A percentile compares a stretch with the other conserved stretches of the same genome.
Conservation (phyloP, 371 early-diverging fungal genomes). For the Apophysomyces sp. region DNA sequence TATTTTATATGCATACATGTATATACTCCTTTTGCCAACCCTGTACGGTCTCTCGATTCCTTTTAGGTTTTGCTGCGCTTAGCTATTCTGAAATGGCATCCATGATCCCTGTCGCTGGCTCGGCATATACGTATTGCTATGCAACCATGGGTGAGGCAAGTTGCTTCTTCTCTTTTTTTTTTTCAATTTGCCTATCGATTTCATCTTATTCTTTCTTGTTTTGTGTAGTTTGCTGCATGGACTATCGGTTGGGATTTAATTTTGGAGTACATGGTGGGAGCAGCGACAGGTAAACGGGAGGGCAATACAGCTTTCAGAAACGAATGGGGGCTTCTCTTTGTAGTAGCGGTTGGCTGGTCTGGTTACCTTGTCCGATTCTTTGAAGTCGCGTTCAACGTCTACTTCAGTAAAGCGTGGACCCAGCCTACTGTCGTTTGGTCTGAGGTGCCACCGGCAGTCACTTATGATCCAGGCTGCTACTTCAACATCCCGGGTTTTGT, state of each 20-base stretch:
- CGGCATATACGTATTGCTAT: constrained; percentile 78
- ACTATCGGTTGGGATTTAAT: constrained; percentile 82
- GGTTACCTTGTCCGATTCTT: constrained; percentile 70
- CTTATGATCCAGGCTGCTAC: constrained; percentile 44
- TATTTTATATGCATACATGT: background rate
- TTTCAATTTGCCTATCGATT: background rate
- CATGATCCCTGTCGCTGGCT: constrained; percentile 79
- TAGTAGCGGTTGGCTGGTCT: constrained; percentile 68
- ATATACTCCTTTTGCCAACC: too few species aligned
- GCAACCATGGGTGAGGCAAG: constrained; percentile 73
- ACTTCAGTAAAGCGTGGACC: constrained; percentile 46
- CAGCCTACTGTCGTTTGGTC: constrained; percentile 62
- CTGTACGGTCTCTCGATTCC: background rate
- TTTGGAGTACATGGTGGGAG: constrained; percentile 75
- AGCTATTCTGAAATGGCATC: constrained; percentile 81
- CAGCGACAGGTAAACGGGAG: constrained; percentile 53
- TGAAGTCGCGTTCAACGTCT: constrained; percentile 46
- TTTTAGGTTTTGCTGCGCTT: constrained; percentile 60
- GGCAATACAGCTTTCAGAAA: too few species aligned
- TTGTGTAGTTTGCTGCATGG: constrained; percentile 60
- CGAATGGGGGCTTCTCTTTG: background rate
- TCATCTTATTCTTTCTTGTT: background rate
- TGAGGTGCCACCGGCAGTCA: constrained; percentile 30
- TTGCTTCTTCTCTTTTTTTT: background rate
- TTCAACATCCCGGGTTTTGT: constrained; percentile 73